A percentile compares a stretch with the other conserved stretches of the same genome.
Conservation (phyloP, 345 rosid genomes). For the Odontarrhena argentea region DNA sequence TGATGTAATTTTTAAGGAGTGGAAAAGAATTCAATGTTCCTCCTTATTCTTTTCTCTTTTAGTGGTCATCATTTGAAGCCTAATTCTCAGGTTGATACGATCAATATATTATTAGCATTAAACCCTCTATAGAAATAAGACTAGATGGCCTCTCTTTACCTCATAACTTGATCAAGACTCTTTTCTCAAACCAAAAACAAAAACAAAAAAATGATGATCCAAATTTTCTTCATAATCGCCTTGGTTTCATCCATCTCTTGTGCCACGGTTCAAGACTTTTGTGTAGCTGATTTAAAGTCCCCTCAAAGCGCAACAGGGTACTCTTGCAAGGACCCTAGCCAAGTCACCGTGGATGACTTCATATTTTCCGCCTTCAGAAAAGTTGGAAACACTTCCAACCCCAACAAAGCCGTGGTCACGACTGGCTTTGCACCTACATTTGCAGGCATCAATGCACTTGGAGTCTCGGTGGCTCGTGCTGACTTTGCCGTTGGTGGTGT, state of each 20-base stretch:
- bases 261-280: conserved; percentile 71
- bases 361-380: conserved; percentile 57
- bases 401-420: conserved; percentile 81
- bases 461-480: conserved; percentile 68
- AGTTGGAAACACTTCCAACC: conserved; percentile 65
- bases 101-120: conserved; percentile 10
- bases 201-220: conserved; percentile 42
- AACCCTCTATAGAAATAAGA: conserved; percentile 29
- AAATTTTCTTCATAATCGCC: conserved; percentile 46
- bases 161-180: conserved; percentile 21
- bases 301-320: conserved; percentile 71
- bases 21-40: no score
- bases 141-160: not conserved
- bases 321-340: conserved; percentile 58
- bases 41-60: no score
- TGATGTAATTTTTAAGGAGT: no score
- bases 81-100: conserved; percentile 37
- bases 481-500: conserved; percentile 77
- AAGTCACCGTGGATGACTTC: conserved; percentile 65
- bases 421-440: conserved; percentile 62
- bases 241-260: conserved; percentile 52
- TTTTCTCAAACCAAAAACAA: not conserved
- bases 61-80: no score
- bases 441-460: conserved; percentile 75
- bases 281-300: conserved; percentile 59